Evolutionary conservation across 495 filamentous ascomycete species (phyloP).

Genomic region (Penicillium maclennaniae): DNA sequence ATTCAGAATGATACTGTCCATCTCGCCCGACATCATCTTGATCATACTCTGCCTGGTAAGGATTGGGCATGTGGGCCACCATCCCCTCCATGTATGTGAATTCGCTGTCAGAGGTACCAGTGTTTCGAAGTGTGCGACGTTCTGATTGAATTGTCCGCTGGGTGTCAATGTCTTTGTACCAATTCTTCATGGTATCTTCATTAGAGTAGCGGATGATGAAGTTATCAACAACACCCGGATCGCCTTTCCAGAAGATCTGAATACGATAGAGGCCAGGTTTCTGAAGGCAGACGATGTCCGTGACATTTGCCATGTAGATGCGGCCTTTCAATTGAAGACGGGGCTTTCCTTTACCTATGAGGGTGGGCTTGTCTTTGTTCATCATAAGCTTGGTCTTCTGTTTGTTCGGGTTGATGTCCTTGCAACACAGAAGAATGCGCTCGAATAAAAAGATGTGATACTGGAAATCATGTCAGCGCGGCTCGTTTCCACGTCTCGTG

Average conservation of each 20-base stretch:
- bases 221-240: slow-evolving; percentile 91
- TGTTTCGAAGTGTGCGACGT: slow-evolving; percentile 46
- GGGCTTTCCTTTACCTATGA: slow-evolving; percentile 68
- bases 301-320: slow-evolving; percentile 99
- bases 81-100: slow-evolving; percentile 77
- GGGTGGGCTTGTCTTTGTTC: slow-evolving; percentile 62
- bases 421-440: slow-evolving; percentile 93
- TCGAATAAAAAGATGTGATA: slow-evolving; percentile 98
- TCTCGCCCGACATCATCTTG: slow-evolving; percentile 63
- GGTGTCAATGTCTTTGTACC: slow-evolving; percentile 60
- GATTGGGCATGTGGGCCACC: slow-evolving; percentile 65
- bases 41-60: slow-evolving; percentile 75
- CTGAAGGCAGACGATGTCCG: slow-evolving; percentile 76
- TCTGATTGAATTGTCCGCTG: slow-evolving; percentile 45
- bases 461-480: slow-evolving; percentile 47
- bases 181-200: slow-evolving; percentile 88
- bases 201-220: slow-evolving; percentile 90
- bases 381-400: slow-evolving; percentile 67
- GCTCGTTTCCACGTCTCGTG: not conserved
- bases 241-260: slow-evolving; percentile 98
- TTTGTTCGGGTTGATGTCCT: slow-evolving; percentile 86
- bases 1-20: slow-evolving; percentile 43
- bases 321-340: slow-evolving; percentile 92
- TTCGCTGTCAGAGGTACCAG: slow-evolving; percentile 62
- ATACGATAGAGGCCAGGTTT: slow-evolving; percentile 88